Evolutionary conservation across 2,329 filamentous ascomycete species (phyloP).

Genomic region (Botrytis byssoidea): DNA sequence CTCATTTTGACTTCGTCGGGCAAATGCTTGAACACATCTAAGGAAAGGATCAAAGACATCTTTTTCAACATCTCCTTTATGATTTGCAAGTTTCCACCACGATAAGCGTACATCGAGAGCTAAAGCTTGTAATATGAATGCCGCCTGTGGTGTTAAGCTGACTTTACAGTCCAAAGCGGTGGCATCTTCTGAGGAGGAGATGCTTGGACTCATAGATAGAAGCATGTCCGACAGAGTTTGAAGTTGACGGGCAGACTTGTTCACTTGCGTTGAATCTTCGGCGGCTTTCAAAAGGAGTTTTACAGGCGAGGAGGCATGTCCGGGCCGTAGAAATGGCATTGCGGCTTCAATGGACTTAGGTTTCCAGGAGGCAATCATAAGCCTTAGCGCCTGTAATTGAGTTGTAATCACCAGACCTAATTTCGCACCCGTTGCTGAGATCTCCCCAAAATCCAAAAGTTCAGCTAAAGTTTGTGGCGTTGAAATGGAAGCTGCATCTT

Average conservation of each 20-base stretch:
- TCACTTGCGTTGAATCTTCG: constrained; percentile 45
- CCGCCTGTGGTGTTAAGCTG: constrained; percentile 54
- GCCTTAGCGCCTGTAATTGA: constrained; percentile 63
- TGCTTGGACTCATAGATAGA: constrained; percentile 63
- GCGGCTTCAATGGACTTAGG: constrained; percentile 57
- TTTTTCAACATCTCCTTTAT: constrained; percentile 58
- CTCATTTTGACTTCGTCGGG: constrained; percentile 46
- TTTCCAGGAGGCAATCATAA: constrained; percentile 61
- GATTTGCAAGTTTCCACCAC: constrained; percentile 64
- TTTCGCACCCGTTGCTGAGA: constrained; percentile 45
- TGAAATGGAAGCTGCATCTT: constrained; percentile 40
- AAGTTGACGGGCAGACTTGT: constrained; percentile 63
- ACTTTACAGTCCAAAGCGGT: constrained; percentile 53
- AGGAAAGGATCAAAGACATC: constrained; percentile 66
- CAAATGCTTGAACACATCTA: constrained; percentile 61
- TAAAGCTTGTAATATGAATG: constrained; percentile 62
- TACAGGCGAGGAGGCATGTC: constrained; percentile 55
- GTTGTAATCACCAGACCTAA: constrained; percentile 59
- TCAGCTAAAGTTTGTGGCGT: constrained; percentile 51
- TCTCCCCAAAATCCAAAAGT: constrained; percentile 59
- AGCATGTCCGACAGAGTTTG: constrained; percentile 65
- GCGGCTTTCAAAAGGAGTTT: constrained; percentile 52
- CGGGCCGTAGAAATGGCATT: constrained; percentile 54
- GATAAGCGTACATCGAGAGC: constrained; percentile 60
- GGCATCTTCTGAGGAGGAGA: constrained; percentile 62